These are phyloP conservation scores for Calocybe cyanea DNA, from an alignment of 768 basidiomycete species.

Conservation along the genomic window DNA sequence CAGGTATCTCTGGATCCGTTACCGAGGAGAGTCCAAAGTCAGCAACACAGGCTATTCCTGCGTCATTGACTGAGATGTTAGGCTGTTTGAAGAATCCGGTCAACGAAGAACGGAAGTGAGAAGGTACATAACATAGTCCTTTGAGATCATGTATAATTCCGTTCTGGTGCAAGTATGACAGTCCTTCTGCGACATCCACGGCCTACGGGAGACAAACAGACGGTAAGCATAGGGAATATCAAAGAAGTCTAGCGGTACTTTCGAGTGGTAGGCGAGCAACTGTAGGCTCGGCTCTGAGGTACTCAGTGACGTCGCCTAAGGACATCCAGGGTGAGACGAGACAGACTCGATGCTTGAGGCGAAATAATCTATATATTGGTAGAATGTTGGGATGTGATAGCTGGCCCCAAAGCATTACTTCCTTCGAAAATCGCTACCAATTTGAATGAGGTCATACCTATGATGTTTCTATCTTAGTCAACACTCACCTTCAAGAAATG, in stretches of 20 bases:
- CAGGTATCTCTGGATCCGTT: background rate
- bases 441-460: background rate
- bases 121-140: background rate
- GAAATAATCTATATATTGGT: no score
- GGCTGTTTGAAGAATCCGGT: conserved; percentile 1
- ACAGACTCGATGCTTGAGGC: background rate
- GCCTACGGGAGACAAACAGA: background rate
- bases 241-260: background rate
- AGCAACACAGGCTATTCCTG: background rate
- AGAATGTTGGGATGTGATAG: no score
- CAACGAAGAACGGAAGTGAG: background rate
- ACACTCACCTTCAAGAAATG: background rate
- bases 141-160: conserved; percentile 9
- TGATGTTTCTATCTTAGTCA: background rate
- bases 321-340: conserved; percentile 8
- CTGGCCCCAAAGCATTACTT: conserved; percentile 2
- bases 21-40: conserved; percentile 4
- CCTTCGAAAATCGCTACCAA: background rate
- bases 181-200: conserved; percentile 7
- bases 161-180: conserved; percentile 5
- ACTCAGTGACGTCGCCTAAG: conserved; percentile 1
- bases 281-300: background rate
- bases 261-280: conserved; percentile 3
- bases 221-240: background rate
- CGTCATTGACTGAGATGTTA: conserved; percentile 4